Base-by-base conservation (phyloP, 148 eudicot species). In the Drosera capensis region DNA sequence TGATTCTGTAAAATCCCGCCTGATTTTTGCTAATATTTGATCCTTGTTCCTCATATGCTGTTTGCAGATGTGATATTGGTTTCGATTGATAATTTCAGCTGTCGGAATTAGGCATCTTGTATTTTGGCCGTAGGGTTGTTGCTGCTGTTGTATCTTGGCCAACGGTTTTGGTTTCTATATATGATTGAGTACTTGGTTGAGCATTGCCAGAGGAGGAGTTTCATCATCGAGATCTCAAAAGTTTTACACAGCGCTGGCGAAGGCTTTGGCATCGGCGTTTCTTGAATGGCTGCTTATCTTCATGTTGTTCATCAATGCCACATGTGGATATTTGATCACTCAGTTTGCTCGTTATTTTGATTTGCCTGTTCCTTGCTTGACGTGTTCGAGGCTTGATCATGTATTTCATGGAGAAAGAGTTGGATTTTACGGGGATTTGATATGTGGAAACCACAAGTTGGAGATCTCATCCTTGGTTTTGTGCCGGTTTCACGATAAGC, bases 341-440 rank as follows among this genome's bases (percentile, higher is more conserved):
- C 77, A 59, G 59, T 88, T 80, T 73, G 94, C 97, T 20, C 74
- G 65, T 25, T 67, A 73, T 51, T 77, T 66, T 60, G 66, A 65
- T 20, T 56, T 88, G 64, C 79, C 71, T 54, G 30, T 76, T 30
- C 97, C 95, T 20, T 90, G 97, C 73, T 58, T 90, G 63, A 57
- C 84, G 19, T 90, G 95, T 45, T 90, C 97, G 9, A 90, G 97
- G 66, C 74, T 83, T 23, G 97, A 88, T 68, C 86, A 75, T 42
- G 57, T 78, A 43, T 41, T 80, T 18, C 81, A 79, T 19, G 60
- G 67, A 20, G 85, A 78, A 48, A 73, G 62, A 46, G 67, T 23
- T 12, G 82, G 73, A 8, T 73, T 75, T 64, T 73, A 71, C 49
- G 63, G 83, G 79, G 82, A 90, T 63, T 64, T 80, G 56, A 67